Evolutionary conservation across 345 rosid genomes (phyloP), one percentile per base, ranked within the genome.

Genomic region (Viola odorata): DNA sequence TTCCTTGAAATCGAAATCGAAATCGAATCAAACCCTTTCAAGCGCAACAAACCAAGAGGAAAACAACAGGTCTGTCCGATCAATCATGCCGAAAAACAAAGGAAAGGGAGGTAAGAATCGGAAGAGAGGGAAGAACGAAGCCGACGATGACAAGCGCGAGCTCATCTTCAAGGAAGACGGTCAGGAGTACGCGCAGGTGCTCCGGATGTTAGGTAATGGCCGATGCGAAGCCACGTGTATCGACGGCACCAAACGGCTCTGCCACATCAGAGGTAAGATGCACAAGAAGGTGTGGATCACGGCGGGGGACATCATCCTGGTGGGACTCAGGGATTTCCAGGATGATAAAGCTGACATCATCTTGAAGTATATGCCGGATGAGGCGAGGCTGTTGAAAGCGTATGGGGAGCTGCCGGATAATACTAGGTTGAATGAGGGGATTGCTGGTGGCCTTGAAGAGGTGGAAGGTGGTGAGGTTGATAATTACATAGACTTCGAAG

Each of bases 61-160:
- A 23, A 23, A 23, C 32, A 23, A 23, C 32, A 23, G 2, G 2
- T 23, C 32, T 2, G 32, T 45, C 49, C 13, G 11, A 10, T 45
- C 37, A 51, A 12, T 11, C 11, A 58, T 58, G 62, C 62, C 40
- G 41, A 58, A 44, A 50, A 67, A 60, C 65, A 67, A 60, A 48
- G 71, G 65, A 17, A 67, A 67, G 60, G 65, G 61, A 67, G 65
- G 71, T 5, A 68, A 61, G 61, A 61, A 68, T 13, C 57, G 72
- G 51, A 68, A 68, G 62, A 68, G 72, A 49, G 60, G 70, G 51
- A 66, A 66, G 58, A 66, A 66, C 38, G 63, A 66, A 12, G 63
- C 63, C 0, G 64, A 58, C 11, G 70, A 66, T 12, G 58, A 66
- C 39, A 66, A 66, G 44, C 58, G 64, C 3, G 64, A 66, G 58